These are phyloP conservation scores for Dactylorhiza incarnata DNA, from an alignment of 106 monocot genomes.

Conservation along the genomic window DNA sequence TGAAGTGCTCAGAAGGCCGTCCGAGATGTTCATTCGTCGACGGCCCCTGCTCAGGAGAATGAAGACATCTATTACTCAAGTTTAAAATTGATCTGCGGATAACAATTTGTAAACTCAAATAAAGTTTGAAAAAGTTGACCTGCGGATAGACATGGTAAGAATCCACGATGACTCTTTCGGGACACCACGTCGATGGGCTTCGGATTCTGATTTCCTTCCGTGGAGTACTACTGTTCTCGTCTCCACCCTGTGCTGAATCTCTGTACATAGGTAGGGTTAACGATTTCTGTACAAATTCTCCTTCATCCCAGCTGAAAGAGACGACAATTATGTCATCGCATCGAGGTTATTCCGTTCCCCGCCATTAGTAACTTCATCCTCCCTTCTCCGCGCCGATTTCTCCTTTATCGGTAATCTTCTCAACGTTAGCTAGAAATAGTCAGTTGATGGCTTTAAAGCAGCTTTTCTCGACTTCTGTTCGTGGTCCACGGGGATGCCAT, in stretches of 20 bases:
- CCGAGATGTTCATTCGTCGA: too few relatives aligned
- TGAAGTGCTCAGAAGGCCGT: too few relatives aligned
- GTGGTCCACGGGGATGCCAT: not conserved
- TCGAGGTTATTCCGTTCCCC: not conserved
- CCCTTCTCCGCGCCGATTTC: not conserved
- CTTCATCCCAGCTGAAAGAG: not conserved
- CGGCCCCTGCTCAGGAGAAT: too few relatives aligned
- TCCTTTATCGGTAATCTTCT: not conserved
- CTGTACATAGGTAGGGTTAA: not conserved
- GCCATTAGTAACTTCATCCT: not conserved
- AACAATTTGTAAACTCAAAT: too few relatives aligned
- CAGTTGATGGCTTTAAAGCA: not conserved
- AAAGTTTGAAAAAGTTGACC: too few relatives aligned
- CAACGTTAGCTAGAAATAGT: not conserved
- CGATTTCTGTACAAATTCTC: not conserved
- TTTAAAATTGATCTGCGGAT: too few relatives aligned
- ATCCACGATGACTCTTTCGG: too few relatives aligned
- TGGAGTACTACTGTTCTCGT: not conserved
- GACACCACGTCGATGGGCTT: too few relatives aligned
- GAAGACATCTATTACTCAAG: too few relatives aligned
- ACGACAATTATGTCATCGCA: not conserved
- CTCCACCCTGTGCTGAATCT: not conserved
- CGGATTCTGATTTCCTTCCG: not conserved
- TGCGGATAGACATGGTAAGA: too few relatives aligned
- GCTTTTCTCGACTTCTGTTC: not conserved